Conservation (phyloP, 495 filamentous ascomycete species). For the Viridothelium virens region DNA sequence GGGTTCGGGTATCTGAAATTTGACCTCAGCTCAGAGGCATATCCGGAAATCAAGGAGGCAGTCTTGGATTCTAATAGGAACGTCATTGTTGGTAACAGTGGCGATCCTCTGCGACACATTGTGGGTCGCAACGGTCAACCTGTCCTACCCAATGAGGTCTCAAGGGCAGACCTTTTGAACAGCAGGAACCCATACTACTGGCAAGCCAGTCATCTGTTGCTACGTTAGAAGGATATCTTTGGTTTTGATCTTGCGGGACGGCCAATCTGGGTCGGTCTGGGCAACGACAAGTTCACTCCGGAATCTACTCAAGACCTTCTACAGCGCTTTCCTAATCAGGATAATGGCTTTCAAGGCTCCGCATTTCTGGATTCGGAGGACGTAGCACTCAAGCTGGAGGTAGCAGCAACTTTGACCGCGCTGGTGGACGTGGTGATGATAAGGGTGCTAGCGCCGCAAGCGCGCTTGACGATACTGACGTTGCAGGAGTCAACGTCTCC, state of each 20-base stretch:
- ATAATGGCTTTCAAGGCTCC: constrained; percentile 80
- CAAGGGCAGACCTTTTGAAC: not conserved
- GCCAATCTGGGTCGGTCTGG: constrained; percentile 96
- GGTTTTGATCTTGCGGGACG: constrained; percentile 97
- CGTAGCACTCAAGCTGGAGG: constrained; percentile 78
- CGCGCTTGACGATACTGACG: constrained; percentile 95
- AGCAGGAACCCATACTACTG: not conserved
- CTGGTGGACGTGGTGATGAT: constrained; percentile 81
- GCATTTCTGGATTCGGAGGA: constrained; percentile 87
- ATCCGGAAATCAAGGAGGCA: not conserved
- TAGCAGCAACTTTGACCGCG: constrained; percentile 77
- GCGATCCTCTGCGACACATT: not conserved
- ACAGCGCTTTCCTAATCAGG: constrained; percentile 77
- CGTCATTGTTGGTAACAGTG: not conserved
- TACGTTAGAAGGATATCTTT: not conserved
- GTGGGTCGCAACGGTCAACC: not conserved
- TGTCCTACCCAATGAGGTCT: not conserved
- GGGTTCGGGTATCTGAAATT: not conserved
- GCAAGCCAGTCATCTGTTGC: not conserved
- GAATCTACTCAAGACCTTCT: constrained; percentile 88
- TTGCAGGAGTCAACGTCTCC: constrained; percentile 97
- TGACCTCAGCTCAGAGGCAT: not conserved
- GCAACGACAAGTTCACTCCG: constrained; percentile 99
- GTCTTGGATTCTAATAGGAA: not conserved
- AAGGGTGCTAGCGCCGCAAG: constrained; percentile 85